Evolutionary conservation across 306 rosid genomes (phyloP).

Genomic region (Malus orientalis): DNA sequence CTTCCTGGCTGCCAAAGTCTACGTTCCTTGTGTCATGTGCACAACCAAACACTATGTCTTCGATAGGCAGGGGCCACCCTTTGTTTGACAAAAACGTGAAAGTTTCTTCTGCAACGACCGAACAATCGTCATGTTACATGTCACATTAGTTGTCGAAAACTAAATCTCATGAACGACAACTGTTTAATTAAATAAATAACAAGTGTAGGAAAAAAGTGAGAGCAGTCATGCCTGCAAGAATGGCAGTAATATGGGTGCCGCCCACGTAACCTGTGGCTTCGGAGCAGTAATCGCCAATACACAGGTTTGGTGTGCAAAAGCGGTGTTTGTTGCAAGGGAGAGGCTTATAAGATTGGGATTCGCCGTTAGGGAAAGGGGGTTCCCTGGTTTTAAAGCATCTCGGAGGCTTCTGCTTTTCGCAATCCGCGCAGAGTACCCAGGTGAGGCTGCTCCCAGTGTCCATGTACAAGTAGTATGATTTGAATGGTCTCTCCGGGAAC

Average conservation of each 20-base stretch:
- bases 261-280: background rate
- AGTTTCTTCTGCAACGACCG: too few relatives aligned
- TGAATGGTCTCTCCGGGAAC: background rate
- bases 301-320: background rate
- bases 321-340: background rate
- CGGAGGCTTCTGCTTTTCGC: background rate
- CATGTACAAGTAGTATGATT: background rate
- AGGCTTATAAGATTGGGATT: background rate
- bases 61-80: too few relatives aligned
- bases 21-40: too few relatives aligned
- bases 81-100: too few relatives aligned
- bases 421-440: background rate
- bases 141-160: too few relatives aligned
- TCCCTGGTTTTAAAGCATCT: background rate
- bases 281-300: background rate
- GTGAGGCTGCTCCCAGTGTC: background rate
- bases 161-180: too few relatives aligned
- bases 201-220: background rate
- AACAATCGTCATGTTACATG: too few relatives aligned
- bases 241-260: background rate
- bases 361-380: background rate
- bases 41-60: too few relatives aligned
- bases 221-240: background rate
- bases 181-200: too few relatives aligned
- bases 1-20: too few relatives aligned